Conservation (phyloP, 805 yeast species). For the Metschnikowia aberdeeniae region DNA sequence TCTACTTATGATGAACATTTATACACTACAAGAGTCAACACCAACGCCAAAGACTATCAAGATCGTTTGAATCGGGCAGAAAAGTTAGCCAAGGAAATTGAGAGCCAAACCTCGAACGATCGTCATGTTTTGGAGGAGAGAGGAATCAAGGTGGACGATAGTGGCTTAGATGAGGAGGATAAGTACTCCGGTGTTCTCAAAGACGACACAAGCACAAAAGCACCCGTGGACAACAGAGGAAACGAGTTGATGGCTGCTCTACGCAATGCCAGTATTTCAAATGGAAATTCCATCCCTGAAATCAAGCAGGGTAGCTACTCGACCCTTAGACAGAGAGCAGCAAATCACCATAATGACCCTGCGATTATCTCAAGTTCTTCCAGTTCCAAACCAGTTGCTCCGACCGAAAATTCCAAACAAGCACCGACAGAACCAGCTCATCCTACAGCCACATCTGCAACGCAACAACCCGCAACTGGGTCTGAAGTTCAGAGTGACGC, state of each 20-base stretch:
- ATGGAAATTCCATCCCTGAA: conserved; percentile 18
- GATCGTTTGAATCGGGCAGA: conserved; percentile 68
- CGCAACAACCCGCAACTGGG: conserved; percentile 2
- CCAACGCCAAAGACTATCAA: conserved; percentile 66
- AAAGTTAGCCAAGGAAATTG: conserved; percentile 78
- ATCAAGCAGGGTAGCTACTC: conserved; percentile 39
- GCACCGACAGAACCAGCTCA: conserved; percentile 15
- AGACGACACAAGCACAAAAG: conserved; percentile 1
- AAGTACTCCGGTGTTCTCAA: conserved; percentile 76
- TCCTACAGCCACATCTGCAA: conserved; percentile 8
- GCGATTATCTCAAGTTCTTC: conserved; percentile 59
- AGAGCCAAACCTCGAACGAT: conserved; percentile 59
- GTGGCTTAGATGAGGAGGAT: conserved; percentile 92
- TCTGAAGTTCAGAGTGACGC: conserved; percentile 29
- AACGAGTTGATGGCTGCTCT: conserved; percentile 47
- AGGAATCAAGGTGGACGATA: conserved; percentile 70
- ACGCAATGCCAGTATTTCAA: conserved; percentile 26
- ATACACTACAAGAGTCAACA: conserved; percentile 77
- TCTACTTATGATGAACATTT: conserved; percentile 80
- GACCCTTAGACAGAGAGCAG: conserved; percentile 55
- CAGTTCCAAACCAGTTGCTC: conserved; percentile 18
- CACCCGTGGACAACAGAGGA: conserved; percentile 51
- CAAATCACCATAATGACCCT: conserved; percentile 56
- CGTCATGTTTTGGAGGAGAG: conserved; percentile 90
- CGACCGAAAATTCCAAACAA: background rate